phyloP scores from a whole-genome alignment of 495 filamentous ascomycete species.

The Monascus purpureus region DNA sequence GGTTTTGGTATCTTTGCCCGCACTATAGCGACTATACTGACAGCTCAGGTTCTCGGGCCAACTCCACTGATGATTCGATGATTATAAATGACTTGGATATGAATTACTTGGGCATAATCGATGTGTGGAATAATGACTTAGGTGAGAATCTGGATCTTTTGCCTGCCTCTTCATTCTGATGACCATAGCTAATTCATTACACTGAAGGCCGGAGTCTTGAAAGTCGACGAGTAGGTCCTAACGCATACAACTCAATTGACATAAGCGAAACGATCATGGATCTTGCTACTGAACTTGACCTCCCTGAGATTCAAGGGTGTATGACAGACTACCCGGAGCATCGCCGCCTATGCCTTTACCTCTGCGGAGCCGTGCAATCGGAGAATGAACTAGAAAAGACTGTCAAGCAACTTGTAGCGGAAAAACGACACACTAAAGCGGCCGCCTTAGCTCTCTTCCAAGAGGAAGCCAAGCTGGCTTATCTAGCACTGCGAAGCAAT shows the following conservation, averaged over 20 bases:
- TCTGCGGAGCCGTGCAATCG: slow-evolving; percentile 59
- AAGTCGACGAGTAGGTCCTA: slow-evolving; percentile 14
- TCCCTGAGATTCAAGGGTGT: slow-evolving; percentile 34
- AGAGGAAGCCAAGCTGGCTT: slow-evolving; percentile 44
- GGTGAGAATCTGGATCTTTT: slow-evolving; percentile 25
- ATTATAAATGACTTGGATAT: slow-evolving; percentile 60
- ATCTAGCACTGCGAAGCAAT: slow-evolving; percentile 29
- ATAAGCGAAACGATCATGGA: slow-evolving; percentile 37
- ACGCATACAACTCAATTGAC: slow-evolving; percentile 13
- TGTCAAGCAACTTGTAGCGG: slow-evolving; percentile 41
- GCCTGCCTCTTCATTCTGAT: too few relatives aligned
- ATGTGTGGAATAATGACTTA: slow-evolving; percentile 65
- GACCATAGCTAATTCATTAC: slow-evolving; percentile 7
- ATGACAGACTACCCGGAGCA: slow-evolving; percentile 58
- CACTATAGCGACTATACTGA: slow-evolving; percentile 9
- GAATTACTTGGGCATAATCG: slow-evolving; percentile 70
- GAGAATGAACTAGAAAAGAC: slow-evolving; percentile 46
- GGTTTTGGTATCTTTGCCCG: slow-evolving; percentile 11
- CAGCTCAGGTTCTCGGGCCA: slow-evolving; percentile 44
- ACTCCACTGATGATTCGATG: slow-evolving; percentile 58
- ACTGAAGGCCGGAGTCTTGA: slow-evolving; percentile 24
- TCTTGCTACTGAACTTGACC: slow-evolving; percentile 28
- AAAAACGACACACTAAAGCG: slow-evolving; percentile 65
- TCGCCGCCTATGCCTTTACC: slow-evolving; percentile 61
- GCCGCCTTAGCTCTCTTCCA: slow-evolving; percentile 67